Base-by-base conservation (phyloP, 2,329 filamentous ascomycete species). In the Hypoxylon sp. region DNA sequence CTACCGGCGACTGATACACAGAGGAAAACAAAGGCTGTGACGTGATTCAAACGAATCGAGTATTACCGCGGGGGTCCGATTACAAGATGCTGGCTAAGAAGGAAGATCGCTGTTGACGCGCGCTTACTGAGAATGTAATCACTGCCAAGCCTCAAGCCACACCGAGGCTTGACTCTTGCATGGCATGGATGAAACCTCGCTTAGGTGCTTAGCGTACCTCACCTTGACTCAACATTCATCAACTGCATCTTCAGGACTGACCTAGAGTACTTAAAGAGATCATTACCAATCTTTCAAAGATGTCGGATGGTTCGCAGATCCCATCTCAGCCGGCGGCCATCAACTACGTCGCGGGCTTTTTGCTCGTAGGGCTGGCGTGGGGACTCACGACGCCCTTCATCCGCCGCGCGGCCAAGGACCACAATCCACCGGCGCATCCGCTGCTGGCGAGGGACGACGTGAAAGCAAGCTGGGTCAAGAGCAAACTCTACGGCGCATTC, bases 371-470 rank as follows among this genome's bases (percentile, higher is more conserved):
- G 55, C 82, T 95, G 22, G 94, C 93, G 70, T 98, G 94, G 94
- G 94, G 94, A 53, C 88, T 97, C 71, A 97, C 93, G 0, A 97
- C 93, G 19, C 90, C 90, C 57, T 97, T 98, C 81, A 97, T 98
- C 83, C 90, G 94, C 22, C 87, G 87, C 65, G 94, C 94, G 8
- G 94, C 94, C 1, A 85, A 90, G 50, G 85, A 89, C 64, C 93
- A 95, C 80, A 86, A 82, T 56, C 89, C 89, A 2, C 83, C 87
- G 1, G 69, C 82, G 1, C 88, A 89, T 70, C 80, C 86, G 2
- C 70, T 85, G 19, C 80, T 90, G 32, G 79, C 83, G 43, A 74
- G 80, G 11, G 79, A 82, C 5, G 80, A 81, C 20, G 80, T 89
- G 62, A 75, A 77, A 68, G 79, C 79, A 46, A 89, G 88, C 57